Evolutionary conservation across 768 basidiomycete species (phyloP), one percentile per base, ranked within the genome.

Genomic region (Holtermannia corniformis): DNA sequence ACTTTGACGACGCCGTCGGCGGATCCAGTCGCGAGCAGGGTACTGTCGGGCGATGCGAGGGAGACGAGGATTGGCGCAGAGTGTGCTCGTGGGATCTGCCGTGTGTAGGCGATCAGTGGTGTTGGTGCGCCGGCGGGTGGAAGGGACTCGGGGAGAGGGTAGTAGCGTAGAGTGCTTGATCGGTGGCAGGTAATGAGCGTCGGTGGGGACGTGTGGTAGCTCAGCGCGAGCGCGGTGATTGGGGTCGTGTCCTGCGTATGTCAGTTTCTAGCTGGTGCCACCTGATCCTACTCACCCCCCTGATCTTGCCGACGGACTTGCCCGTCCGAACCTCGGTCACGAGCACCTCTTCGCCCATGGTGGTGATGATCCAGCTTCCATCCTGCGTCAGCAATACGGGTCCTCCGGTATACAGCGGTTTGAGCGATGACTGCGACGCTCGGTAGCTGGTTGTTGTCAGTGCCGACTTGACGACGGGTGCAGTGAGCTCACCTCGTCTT

Each of bases 1-100:
- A 99, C 88, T 76, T 96, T 97, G 43, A 96, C 95, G 26, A 87
- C 79, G 21, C 95, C 93, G 59, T 99, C 95, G 5, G 93, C 89
- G 11, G 93, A 86, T 1, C 95, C 95, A 16, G 92, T 93, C 5
- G 95, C 95, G 58, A 96, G 79, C 59, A 93, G 85, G 1, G 86
- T 84, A 1, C 87, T 16, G 84, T 87, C 75, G 88, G 92, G 68
- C 1, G 70, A 64, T 13, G 81, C 73, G 58, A 78, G 81, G 65
- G 87, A 87, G 50, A 92, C 85, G 64, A 96, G 89, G 44, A 97
- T 85, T 12, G 95, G 93, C 3, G 91, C 86, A 49, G 91, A 86
- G 63, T 99, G 95, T 3, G 92, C 88, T 57, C 81, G 83, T 3
- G 87, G 76, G 44, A 92, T 76, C 47, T 84, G 79, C 46, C 91